Conservation (phyloP, 176 grass and related monocot genomes). For the Zoysia japonica region DNA sequence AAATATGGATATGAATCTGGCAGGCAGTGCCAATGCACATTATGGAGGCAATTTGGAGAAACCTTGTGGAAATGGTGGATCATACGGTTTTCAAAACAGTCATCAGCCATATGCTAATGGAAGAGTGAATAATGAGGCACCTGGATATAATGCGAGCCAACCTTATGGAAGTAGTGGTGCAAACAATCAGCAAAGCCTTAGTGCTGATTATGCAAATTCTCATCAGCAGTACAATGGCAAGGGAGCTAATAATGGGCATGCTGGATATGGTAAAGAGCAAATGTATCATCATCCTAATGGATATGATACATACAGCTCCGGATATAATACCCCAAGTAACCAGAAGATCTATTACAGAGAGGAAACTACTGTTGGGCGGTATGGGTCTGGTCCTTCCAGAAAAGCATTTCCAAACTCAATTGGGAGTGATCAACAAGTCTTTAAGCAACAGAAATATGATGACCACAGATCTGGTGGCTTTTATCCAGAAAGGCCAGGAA, state of each 20-base stretch:
- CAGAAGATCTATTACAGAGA: constrained; percentile 30
- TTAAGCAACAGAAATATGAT: constrained; percentile 42
- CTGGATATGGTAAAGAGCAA: constrained; percentile 30
- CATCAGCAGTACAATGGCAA: constrained; percentile 25
- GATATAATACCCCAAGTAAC: constrained; percentile 33
- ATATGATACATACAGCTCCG: constrained; percentile 33
- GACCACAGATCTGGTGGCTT: constrained; percentile 31
- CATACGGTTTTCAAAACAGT: constrained; percentile 37
- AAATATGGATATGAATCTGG: constrained; percentile 10
- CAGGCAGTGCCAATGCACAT: background rate
- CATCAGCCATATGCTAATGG: constrained; percentile 34
- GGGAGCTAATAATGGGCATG: constrained; percentile 27
- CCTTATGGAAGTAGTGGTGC: constrained; percentile 34
- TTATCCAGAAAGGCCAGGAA: constrained; percentile 29
- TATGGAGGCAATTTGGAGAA: constrained; percentile 36
- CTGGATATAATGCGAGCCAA: constrained; percentile 34
- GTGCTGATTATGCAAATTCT: constrained; percentile 17
- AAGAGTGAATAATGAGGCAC: constrained; percentile 30
- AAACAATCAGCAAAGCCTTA: constrained; percentile 27
- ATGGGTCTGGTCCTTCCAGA: constrained; percentile 36
- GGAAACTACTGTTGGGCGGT: constrained; percentile 29
- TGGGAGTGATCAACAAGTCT: constrained; percentile 41
- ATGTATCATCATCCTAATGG: background rate
- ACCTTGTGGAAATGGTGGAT: constrained; percentile 36
- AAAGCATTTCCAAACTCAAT: constrained; percentile 29